Conservation (phyloP, 345 rosid genomes). For the Hevea brasiliensis region DNA sequence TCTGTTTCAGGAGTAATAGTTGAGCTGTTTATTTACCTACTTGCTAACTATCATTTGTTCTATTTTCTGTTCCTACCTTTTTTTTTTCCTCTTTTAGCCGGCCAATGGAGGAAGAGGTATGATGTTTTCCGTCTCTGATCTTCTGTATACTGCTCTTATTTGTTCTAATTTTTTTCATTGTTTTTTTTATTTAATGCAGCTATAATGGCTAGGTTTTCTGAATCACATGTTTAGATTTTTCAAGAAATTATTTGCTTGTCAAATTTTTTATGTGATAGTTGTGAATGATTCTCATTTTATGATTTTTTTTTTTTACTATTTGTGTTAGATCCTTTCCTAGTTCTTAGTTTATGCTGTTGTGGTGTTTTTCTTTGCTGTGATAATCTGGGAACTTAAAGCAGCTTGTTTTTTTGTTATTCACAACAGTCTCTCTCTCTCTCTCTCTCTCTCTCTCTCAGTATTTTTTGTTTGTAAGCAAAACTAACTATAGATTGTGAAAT, state of each 20-base stretch:
- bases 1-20: background rate
- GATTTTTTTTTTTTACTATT: background rate
- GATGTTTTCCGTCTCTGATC: background rate
- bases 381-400: no score
- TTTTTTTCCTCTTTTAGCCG: constrained; percentile 1
- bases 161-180: background rate
- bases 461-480: no score
- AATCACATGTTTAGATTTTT: background rate
- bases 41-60: background rate
- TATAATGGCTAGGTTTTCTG: background rate
- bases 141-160: background rate
- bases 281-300: background rate
- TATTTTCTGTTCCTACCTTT: background rate
- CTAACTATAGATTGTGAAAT: no score
- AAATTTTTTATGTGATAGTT: background rate
- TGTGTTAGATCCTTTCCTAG: background rate
- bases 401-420: no score
- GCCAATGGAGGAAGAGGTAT: constrained; percentile 30
- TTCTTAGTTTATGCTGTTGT: background rate
- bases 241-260: background rate
- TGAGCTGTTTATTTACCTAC: background rate
- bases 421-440: no score
- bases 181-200: background rate
- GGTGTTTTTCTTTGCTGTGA: background rate
- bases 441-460: no score